These are phyloP conservation scores for Heterobasidion occidentale DNA, from an alignment of 1,284 basidiomycete genomes.

Conservation along the genomic window DNA sequence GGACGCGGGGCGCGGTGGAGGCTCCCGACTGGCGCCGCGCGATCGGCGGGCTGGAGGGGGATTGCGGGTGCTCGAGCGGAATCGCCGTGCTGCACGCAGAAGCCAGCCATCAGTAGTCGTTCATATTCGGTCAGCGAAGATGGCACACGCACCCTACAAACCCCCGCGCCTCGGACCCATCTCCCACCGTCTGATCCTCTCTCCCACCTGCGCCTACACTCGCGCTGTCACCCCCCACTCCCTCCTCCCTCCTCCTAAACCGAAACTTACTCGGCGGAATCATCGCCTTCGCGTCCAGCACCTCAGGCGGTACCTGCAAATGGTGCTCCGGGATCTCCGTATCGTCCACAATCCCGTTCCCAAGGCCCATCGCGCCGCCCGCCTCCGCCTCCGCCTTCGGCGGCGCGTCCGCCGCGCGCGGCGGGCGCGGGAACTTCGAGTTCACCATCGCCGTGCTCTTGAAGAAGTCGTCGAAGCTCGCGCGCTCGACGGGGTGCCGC, in stretches of 20 bases:
- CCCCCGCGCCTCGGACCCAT: neutral
- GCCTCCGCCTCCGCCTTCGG: constrained; percentile 13
- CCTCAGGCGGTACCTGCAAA: constrained; percentile 63
- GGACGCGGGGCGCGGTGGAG: constrained; percentile 1
- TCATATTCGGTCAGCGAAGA: neutral
- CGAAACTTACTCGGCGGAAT: constrained; percentile 74
- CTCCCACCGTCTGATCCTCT: neutral
- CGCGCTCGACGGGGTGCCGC: constrained; percentile 78
- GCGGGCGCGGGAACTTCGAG: constrained; percentile 57
- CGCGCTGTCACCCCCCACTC: neutral
- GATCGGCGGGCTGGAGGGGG: neutral
- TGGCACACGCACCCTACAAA: neutral
- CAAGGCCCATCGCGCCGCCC: neutral
- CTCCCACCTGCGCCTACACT: neutral
- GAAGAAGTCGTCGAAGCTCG: constrained; percentile 93
- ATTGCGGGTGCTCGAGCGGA: neutral
- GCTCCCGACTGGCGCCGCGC: neutral
- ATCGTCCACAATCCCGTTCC: neutral
- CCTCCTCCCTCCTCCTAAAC: constrained; percentile 36
- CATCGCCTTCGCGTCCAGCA: constrained; percentile 68
- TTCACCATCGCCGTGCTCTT: constrained; percentile 74
- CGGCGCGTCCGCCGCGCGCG: constrained; percentile 17
- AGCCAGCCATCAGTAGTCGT: no score
- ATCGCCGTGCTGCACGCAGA: no score
- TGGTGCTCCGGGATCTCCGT: constrained; percentile 52